These are phyloP conservation scores for Penicillium angulare DNA, from an alignment of 495 filamentous ascomycete genomes.

Conservation along the genomic window DNA sequence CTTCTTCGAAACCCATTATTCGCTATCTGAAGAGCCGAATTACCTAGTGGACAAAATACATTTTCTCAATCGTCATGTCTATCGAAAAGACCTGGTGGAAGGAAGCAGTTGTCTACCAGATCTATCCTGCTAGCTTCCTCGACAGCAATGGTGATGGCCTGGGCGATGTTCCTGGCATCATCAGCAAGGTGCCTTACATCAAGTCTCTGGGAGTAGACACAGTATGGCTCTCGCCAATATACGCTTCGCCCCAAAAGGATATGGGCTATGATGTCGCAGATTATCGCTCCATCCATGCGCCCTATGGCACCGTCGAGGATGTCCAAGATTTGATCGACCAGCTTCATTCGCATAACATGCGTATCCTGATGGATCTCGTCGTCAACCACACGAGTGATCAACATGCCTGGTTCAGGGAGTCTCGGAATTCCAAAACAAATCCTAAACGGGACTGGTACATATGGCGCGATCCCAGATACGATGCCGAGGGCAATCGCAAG, in stretches of 20 bases:
- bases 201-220: slow-evolving; percentile 37
- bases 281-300: slow-evolving; percentile 53
- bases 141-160: slow-evolving; percentile 41
- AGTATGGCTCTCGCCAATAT: slow-evolving; percentile 30
- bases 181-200: slow-evolving; percentile 58
- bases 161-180: slow-evolving; percentile 61
- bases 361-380: slow-evolving; percentile 56
- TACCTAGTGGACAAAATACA: too few relatives aligned
- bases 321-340: slow-evolving; percentile 51
- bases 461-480: slow-evolving; percentile 49
- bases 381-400: slow-evolving; percentile 59
- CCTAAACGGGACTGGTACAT: slow-evolving; percentile 62
- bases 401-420: slow-evolving; percentile 58
- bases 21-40: too few relatives aligned
- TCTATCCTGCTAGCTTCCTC: slow-evolving; percentile 40
- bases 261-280: slow-evolving; percentile 59
- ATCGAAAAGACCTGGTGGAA: too few relatives aligned
- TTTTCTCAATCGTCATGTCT: too few relatives aligned
- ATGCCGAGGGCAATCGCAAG: slow-evolving; percentile 44
- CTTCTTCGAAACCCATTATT: too few relatives aligned
- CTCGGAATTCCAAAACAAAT: slow-evolving; percentile 41
- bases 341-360: slow-evolving; percentile 50
- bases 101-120: slow-evolving; percentile 39
- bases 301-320: slow-evolving; percentile 55
- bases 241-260: slow-evolving; percentile 51